Evolutionary conservation across 768 basidiomycete genomes (phyloP).

Genomic region (Phanerochaete carnosa): DNA sequence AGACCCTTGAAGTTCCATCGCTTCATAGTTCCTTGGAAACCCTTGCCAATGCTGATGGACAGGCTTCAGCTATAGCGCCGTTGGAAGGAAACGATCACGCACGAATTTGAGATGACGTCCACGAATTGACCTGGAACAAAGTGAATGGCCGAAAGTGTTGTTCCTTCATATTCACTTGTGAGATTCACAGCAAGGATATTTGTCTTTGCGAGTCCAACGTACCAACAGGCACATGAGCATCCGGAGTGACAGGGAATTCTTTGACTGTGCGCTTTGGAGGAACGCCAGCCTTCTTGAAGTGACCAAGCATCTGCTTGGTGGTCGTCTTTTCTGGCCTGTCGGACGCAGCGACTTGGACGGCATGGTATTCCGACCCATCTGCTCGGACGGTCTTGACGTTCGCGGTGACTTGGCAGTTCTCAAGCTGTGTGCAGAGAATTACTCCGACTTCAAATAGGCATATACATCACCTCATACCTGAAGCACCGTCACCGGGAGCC

Average conservation of each 20-base stretch:
- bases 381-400: slow-evolving; percentile 64
- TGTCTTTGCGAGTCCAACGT: slow-evolving; percentile 23
- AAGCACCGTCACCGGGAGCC: slow-evolving; percentile 89
- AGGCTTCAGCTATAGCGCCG: background rate
- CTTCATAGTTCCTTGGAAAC: slow-evolving; percentile 97
- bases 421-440: slow-evolving; percentile 47
- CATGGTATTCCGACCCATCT: slow-evolving; percentile 76
- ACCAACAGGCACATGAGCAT: slow-evolving; percentile 91
- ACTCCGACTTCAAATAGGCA: background rate
- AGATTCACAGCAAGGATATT: background rate
- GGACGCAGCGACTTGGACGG: slow-evolving; percentile 90
- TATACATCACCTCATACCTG: slow-evolving; percentile 52
- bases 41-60: slow-evolving; percentile 81
- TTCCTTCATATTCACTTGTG: slow-evolving; percentile 47
- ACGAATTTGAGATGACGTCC: slow-evolving; percentile 91
- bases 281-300: slow-evolving; percentile 82
- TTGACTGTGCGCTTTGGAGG: slow-evolving; percentile 79
- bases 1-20: slow-evolving; percentile 91
- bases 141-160: slow-evolving; percentile 85
- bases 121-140: slow-evolving; percentile 98
- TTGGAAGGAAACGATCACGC: slow-evolving; percentile 28
- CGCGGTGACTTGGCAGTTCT: slow-evolving; percentile 87
- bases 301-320: slow-evolving; percentile 80
- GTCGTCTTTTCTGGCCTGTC: slow-evolving; percentile 71
- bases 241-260: slow-evolving; percentile 85